Conservation (phyloP, 75 land plant species). For the Larix kaempferi region DNA sequence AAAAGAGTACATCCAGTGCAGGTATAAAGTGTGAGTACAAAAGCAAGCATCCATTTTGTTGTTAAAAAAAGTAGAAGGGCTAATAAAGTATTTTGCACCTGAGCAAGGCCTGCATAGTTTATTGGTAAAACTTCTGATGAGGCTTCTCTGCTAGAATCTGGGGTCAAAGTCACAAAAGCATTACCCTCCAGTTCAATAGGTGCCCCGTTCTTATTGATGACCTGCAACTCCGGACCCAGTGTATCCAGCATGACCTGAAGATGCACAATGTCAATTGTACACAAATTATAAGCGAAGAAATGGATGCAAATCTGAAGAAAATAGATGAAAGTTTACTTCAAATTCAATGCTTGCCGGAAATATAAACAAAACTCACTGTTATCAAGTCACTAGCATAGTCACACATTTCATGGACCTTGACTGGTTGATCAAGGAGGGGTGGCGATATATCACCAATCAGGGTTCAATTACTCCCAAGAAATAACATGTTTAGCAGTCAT, state of each 20-base stretch:
- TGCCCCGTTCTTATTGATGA: constrained; percentile 41
- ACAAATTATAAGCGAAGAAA: neutral
- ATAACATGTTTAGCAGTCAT: too few species aligned
- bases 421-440: too few species aligned
- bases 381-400: too few species aligned
- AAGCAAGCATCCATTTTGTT: neutral
- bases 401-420: too few species aligned
- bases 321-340: neutral
- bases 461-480: too few species aligned
- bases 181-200: constrained; percentile 49
- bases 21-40: neutral
- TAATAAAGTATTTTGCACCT: constrained; percentile 19
- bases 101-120: constrained; percentile 44
- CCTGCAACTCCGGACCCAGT: constrained; percentile 66
- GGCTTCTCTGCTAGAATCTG: constrained; percentile 42
- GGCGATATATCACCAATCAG: too few species aligned
- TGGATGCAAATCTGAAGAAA: neutral
- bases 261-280: constrained; percentile 1
- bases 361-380: neutral
- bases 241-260: constrained; percentile 81
- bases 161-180: constrained; percentile 46
- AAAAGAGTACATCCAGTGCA: neutral
- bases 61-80: neutral
- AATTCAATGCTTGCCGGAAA: neutral
- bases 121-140: constrained; percentile 54